Base-by-base conservation (phyloP, 225 moss, liverwort and hornwort species). In the Ulota crispa region DNA sequence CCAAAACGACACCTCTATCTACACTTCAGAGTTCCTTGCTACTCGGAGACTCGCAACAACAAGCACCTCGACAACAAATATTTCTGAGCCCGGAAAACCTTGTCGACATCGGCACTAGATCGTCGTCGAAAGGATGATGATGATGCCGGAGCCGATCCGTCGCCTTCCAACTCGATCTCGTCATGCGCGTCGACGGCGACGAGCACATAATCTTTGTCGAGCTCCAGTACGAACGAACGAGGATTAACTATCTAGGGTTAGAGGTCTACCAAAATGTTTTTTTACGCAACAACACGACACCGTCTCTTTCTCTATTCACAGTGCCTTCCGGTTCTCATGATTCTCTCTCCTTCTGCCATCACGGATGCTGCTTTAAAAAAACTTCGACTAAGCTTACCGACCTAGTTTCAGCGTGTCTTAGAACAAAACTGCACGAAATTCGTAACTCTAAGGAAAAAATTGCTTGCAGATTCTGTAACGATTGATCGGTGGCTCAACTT, bases 311-410 rank as follows among this genome's bases (percentile, higher is more conserved):
- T 41, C 75, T 64, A 27, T 62, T 47, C 71, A 6, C 64, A 70
- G 2, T 56, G 18, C 57, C 57, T 50, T 64, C 15, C 68, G 9
- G 63, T 76, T 52, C 23, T 63, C 63, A 42, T 43, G 53, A 73
- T 82, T 70, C 66, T 39, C 78, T 78, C 78, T 20, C 76, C 80
- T 76, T 32, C 56, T 37, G 70, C 83, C 79, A 64, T 76, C 59
- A 30, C 56, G 50, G 41, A 42, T 34, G 36, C 55, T 34, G 28
- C 67, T 66, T 62, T 13, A 2, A 78, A 34, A 4, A 32, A 78
- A 20, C n/a, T 61, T 50, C 8, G 26, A 11, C 4, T 57, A n/a
- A n/a, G n/a, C n/a, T n/a, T n/a, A 63, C 36, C 34, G 36, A 55
- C 43, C 42, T 67, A 34, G 34, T n/a, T 60, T 52, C 57, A 34